Conservation (phyloP, 768 basidiomycete species). For the Mycena rosella region DNA sequence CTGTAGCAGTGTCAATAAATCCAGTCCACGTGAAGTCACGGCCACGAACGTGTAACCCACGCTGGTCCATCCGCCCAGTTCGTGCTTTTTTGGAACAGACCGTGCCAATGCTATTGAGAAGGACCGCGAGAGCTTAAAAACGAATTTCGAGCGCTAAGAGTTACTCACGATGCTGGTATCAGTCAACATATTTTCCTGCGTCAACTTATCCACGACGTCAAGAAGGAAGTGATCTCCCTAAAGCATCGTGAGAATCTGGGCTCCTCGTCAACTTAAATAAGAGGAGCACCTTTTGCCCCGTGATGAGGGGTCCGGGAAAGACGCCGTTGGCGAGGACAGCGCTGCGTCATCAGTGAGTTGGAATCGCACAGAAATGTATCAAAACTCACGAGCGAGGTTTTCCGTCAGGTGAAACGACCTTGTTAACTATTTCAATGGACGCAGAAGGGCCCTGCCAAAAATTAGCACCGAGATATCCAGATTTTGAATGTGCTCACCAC, state of each 20-base stretch:
- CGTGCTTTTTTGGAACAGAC: conserved; percentile 38
- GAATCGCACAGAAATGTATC: not conserved
- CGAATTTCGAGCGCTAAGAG: too few species aligned
- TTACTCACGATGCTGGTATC: conserved; percentile 52
- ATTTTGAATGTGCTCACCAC: too few species aligned
- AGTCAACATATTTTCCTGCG: conserved; percentile 52
- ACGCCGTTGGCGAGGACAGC: conserved; percentile 51
- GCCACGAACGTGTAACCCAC: too few species aligned
- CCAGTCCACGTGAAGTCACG: too few species aligned
- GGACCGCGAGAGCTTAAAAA: too few species aligned
- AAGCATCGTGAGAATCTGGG: too few species aligned
- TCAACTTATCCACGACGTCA: conserved; percentile 54
- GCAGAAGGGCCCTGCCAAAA: too few species aligned
- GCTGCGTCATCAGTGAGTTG: not conserved
- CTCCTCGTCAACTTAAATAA: too few species aligned
- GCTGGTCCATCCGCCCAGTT: conserved; percentile 27
- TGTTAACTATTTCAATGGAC: conserved; percentile 40
- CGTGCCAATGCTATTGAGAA: conserved; percentile 38
- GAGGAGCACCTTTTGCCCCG: conserved; percentile 45
- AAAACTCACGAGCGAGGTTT: conserved; percentile 44
- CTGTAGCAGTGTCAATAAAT: not conserved
- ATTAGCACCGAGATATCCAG: too few species aligned
- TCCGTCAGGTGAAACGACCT: conserved; percentile 52
- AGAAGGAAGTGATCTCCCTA: conserved; percentile 48
- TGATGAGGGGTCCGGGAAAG: conserved; percentile 55